Percentiles rank a stretch among this genome's conserved stretches.
These are phyloP conservation scores for Podospora australis DNA, from an alignment of 495 filamentous ascomycete genomes.

Conservation along the genomic window DNA sequence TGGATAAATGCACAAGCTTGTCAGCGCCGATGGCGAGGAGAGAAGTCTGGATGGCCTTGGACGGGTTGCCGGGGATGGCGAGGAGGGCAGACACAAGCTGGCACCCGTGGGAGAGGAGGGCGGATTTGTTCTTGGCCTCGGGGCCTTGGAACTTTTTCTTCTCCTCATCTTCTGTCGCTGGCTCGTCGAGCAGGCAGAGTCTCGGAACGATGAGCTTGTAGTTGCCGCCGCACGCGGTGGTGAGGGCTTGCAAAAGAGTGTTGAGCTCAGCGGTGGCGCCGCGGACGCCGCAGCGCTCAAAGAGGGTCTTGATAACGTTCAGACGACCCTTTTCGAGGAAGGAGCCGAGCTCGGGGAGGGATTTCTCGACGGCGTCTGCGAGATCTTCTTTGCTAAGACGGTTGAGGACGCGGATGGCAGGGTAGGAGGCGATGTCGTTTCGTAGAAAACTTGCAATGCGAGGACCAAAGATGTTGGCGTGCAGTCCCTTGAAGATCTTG, in stretches of 20 bases:
- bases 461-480: slow-evolving; percentile 65
- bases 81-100: slow-evolving; percentile 38
- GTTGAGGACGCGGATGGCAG: slow-evolving; percentile 71
- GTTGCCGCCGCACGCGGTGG: slow-evolving; percentile 51
- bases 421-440: slow-evolving; percentile 84
- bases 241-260: slow-evolving; percentile 54
- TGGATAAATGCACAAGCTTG: slow-evolving; percentile 33
- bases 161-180: slow-evolving; percentile 28
- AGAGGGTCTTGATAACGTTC: slow-evolving; percentile 68
- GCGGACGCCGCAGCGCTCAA: slow-evolving; percentile 74
- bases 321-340: slow-evolving; percentile 69
- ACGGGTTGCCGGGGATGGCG: slow-evolving; percentile 33
- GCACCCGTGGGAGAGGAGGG: slow-evolving; percentile 38
- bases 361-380: slow-evolving; percentile 56
- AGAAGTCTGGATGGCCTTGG: slow-evolving; percentile 37
- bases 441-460: slow-evolving; percentile 70
- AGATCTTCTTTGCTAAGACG: slow-evolving; percentile 80
- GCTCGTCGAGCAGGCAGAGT: slow-evolving; percentile 46
- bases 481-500: slow-evolving; percentile 80
- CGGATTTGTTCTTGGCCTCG: slow-evolving; percentile 35
- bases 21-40: slow-evolving; percentile 31
- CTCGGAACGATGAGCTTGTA: slow-evolving; percentile 48
- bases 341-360: slow-evolving; percentile 59
- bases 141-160: slow-evolving; percentile 20
- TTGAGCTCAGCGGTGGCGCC: slow-evolving; percentile 48